phyloP scores from a whole-genome alignment of 306 rosid species.

The Cucurbita ficifolia region DNA sequence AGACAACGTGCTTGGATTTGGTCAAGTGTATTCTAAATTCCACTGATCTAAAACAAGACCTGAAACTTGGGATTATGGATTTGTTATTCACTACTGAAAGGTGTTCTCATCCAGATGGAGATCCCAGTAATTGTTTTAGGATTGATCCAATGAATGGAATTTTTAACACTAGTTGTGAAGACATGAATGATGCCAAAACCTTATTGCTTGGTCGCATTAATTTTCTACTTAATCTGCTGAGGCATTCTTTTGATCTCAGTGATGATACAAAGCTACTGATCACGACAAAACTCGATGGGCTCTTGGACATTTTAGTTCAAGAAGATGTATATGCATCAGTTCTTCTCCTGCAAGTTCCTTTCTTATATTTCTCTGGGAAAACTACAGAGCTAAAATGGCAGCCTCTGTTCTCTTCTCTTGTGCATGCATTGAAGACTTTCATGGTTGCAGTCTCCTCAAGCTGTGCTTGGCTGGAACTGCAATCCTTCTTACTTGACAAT shows the following conservation, averaged over 20 bases:
- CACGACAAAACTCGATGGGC: slow-evolving; percentile 46
- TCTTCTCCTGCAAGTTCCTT: slow-evolving; percentile 58
- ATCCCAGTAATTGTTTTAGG: slow-evolving; percentile 19
- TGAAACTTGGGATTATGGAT: slow-evolving; percentile 47
- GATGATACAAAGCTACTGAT: slow-evolving; percentile 38
- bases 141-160: slow-evolving; percentile 18
- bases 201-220: slow-evolving; percentile 37
- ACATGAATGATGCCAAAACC: slow-evolving; percentile 24
- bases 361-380: slow-evolving; percentile 36
- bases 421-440: slow-evolving; percentile 66
- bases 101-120: slow-evolving; percentile 18
- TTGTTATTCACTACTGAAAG: slow-evolving; percentile 34
- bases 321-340: slow-evolving; percentile 55
- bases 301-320: slow-evolving; percentile 44
- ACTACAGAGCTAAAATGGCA: slow-evolving; percentile 41
- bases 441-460: slow-evolving; percentile 56
- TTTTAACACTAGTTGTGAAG: slow-evolving; percentile 33
- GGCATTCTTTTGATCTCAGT: slow-evolving; percentile 38
- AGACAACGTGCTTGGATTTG: slow-evolving; percentile 50
- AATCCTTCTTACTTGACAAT: slow-evolving; percentile 65
- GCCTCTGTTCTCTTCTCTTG: slow-evolving; percentile 42
- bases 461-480: slow-evolving; percentile 44
- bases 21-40: slow-evolving; percentile 46
- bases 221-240: slow-evolving; percentile 40
- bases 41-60: slow-evolving; percentile 36